Base-by-base conservation (phyloP, 352 stramenopile species). In the Phytophthora quininea region DNA sequence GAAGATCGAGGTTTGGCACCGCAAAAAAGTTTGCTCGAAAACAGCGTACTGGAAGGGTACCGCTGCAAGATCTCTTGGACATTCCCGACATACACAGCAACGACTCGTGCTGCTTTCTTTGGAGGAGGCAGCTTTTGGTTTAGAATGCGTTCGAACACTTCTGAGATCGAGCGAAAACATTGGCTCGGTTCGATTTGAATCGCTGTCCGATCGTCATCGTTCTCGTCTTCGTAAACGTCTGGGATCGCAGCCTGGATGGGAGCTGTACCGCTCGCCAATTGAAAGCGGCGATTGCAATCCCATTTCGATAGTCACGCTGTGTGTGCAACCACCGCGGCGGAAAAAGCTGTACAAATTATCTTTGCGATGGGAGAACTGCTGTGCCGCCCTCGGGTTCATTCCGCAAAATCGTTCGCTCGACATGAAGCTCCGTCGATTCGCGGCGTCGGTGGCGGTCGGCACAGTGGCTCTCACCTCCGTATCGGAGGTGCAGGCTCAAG, bases 361-460 rank as follows among this genome's bases (percentile, higher is more conserved):
- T 57, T 59, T 48, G 14, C 64, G 58, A 72, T 72, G 59, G 58
- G 67, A 14, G 31, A 68, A 62, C 48, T 54, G 32, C 45, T 51
- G 19, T 29, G 29, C 4, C 37, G 11, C 40, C 11, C 32, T n/a
- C 47, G 37, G 8, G 12, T 49, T 72, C 65, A 73, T 69, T 73
- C 33, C 33, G 60, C 10, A 73, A 62, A 54, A 54, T 24, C 19
- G 6, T 27, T 42, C 61, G 43, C 6, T 49, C 43, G 19, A n/a
- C 43, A 77, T 77, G 70, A 74, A 69, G 33, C 53, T 72, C 37
- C 61, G 60, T 43, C 64, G 65, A 55, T 54, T 67, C 7, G 42
- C 47, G 29, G 51, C 54, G n/a, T 73, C 49, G 15, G 33, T 53
- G n/a, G 59, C 67, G 10, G 51, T 74, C 24, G 54, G 59, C 29